Evolutionary conservation across 2,329 filamentous ascomycete genomes (phyloP), one percentile per base, ranked within the genome.

Genomic region (Aureobasidium sp.): DNA sequence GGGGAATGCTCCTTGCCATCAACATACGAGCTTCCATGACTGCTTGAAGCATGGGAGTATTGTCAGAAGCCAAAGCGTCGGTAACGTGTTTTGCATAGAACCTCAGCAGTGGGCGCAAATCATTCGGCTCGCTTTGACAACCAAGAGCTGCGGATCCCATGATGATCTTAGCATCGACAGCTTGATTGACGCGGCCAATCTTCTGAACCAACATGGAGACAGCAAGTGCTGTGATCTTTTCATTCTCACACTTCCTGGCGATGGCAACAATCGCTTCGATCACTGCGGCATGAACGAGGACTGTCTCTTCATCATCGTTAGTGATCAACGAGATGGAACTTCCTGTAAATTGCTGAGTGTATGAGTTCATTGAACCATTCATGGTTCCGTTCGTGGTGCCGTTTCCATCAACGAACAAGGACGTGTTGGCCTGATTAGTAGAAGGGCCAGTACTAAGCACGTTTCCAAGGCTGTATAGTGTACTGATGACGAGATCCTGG

Each of bases 131-230:
- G 61, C 90, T 91, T 67, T 83, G 86, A 5, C 94, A 78, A 35
- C 91, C 88, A 61, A 99, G 77, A 6, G 84, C 80, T 9, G 91
- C 91, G 7, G 91, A 86, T 64, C 95, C 91, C 17, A 84, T 85
- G 60, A 97, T 87, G 63, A 99, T 94, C 61, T 88, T 87, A 33
- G 88, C 86, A 77, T 97, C 92, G 2, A 97, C 89, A 5, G 82
- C 78, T 63, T 84, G 81, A 69, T 85, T 94, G 61, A 97, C 85
- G 74, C 94, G 93, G 64, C 88, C 87, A 62, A 97, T 84, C 74
- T 99, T 97, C 71, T 99, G 94, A n/a, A 96, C 77, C 27, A 99
- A 84, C 86, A 99, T 97, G 0, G 91, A 95, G 68, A 97, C 89
- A 2, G 92, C 93, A 58, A 99, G 79, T 5, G 92, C 92, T 7